Base-by-base conservation (phyloP, 148 eudicot genomes). In the Chenopodium formosanum region DNA sequence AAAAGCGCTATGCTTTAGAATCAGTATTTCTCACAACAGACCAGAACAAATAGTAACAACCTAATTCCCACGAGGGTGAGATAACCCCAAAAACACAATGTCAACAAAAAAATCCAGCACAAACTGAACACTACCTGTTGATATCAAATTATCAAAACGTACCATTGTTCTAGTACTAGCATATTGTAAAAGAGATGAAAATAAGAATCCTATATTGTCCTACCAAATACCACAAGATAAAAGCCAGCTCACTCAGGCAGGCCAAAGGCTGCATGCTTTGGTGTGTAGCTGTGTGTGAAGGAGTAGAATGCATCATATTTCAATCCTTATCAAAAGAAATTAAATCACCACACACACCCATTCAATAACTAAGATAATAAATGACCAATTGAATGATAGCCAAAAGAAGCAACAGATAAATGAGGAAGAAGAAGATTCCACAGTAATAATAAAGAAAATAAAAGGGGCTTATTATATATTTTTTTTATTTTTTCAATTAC, bases 401-500 rank as follows among this genome's bases (percentile, higher is more conserved):
- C 53, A 0, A 16, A 50, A 50, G 63, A 58, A 16, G 63, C 63
- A 14, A 19, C 5, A 58, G 22, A 13, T 19, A 5, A 58, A 58
- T 19, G 63, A 19, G 62, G 77, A 3, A 66, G 58, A 23, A 22
- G 16, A 32, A 27, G 9, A 7, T 63, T 14, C 17, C 31, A 5
- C 34, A 40, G 23, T 4, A 53, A 68, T 13, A 50, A 20, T 20
- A 50, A 20, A 31, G 46, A 29, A 29, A 66, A 44, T 7, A 23
- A 73, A 2, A 80, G 32, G 31, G 31, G 7, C 19, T 58, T 4
- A 34, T 34, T 34, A 37, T 37, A 5, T 5, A 5, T 3, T 3
- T 37, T 5, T 40, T 0, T 6, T 34, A 0, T 40, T 40, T 40
- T 40, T 69, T 31, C 12, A 4, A 63, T 85, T 86, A 95, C 99